Conservation (phyloP, 768 basidiomycete genomes). For the Rhizopogon sp. region DNA sequence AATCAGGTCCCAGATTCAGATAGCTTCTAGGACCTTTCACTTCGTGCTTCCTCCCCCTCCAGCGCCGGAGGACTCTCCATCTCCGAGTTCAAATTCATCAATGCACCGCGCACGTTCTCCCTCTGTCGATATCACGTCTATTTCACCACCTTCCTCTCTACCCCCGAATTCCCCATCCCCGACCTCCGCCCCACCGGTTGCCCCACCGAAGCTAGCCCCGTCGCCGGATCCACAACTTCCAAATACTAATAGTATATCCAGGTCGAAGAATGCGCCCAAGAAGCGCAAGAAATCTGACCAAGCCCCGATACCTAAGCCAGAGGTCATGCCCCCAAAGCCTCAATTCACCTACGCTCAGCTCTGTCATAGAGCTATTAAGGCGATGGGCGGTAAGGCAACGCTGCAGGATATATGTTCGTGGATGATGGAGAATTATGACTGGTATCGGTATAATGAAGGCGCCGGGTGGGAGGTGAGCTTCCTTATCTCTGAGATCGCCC, state of each 20-base stretch:
- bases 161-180: constrained; percentile 74
- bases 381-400: constrained; percentile 80
- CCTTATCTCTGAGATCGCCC: neutral
- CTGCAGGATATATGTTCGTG: constrained; percentile 88
- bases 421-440: constrained; percentile 86
- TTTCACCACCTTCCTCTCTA: constrained; percentile 77
- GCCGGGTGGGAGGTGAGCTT: constrained; percentile 82
- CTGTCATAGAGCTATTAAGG: constrained; percentile 85
- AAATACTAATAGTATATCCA: constrained; percentile 56
- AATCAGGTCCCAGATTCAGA: constrained; percentile 88
- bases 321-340: constrained; percentile 85
- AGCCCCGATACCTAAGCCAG: constrained; percentile 45
- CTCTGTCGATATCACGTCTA: constrained; percentile 77
- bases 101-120: constrained; percentile 67
- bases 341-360: constrained; percentile 87
- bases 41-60: constrained; percentile 92
- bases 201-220: constrained; percentile 41
- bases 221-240: constrained; percentile 51
- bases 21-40: constrained; percentile 94
- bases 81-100: constrained; percentile 74
- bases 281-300: constrained; percentile 63
- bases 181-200: constrained; percentile 35
- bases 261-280: constrained; percentile 46
- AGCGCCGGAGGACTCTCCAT: constrained; percentile 74
- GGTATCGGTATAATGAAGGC: constrained; percentile 82